Conservation (phyloP, 2,329 filamentous ascomycete genomes). For the Rutstroemia sydowiana region DNA sequence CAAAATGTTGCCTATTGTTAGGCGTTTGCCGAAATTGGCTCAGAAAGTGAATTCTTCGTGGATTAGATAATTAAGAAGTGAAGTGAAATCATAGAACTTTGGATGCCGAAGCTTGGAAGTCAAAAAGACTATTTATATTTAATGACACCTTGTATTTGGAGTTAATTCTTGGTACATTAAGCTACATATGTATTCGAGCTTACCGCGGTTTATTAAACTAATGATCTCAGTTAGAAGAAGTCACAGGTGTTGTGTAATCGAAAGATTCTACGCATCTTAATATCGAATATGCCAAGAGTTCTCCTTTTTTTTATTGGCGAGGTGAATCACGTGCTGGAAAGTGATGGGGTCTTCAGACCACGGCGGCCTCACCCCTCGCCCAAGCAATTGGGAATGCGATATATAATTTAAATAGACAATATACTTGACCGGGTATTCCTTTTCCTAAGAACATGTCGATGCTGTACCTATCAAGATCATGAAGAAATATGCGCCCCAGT, state of each 20-base stretch:
- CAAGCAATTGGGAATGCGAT: too few species aligned
- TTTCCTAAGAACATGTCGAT: too few species aligned
- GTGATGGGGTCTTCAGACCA: not conserved
- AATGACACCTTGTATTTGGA: too few species aligned
- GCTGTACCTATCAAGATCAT: too few species aligned
- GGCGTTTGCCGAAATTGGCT: not conserved
- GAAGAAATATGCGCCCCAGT: too few species aligned
- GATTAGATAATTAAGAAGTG: not conserved
- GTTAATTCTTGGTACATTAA: too few species aligned
- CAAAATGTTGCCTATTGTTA: not conserved
- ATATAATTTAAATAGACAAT: too few species aligned
- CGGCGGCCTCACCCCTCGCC: too few species aligned
- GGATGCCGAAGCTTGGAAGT: too few species aligned
- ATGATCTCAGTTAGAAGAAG: not conserved
- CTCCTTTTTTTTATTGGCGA: not conserved
- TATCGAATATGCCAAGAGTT: slow-evolving; percentile 1
- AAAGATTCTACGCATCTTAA: not conserved
- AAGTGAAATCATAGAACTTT: not conserved
- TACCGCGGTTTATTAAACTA: not conserved
- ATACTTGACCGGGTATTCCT: too few species aligned
- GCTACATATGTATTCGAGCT: too few species aligned
- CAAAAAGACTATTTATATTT: too few species aligned
- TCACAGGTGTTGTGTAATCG: not conserved
- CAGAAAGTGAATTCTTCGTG: not conserved
- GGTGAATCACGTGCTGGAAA: not conserved